These are phyloP conservation scores for Favolaschia claudopus DNA, from an alignment of 768 basidiomycete species.

Conservation along the genomic window DNA sequence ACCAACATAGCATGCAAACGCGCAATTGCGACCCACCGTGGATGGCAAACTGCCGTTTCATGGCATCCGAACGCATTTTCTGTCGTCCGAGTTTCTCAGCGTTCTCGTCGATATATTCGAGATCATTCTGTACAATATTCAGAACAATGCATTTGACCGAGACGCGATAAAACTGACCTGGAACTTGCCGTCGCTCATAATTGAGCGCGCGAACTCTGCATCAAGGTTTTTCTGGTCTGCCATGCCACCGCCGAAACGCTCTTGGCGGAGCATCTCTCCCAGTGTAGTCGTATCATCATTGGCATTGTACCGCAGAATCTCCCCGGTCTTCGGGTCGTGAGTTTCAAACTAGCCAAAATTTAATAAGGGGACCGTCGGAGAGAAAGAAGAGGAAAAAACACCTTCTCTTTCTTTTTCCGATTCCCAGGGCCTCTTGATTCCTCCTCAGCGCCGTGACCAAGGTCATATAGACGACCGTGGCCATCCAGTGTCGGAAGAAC, in stretches of 20 bases:
- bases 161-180: slow-evolving; percentile 54
- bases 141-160: not conserved
- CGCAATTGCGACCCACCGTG: slow-evolving; percentile 67
- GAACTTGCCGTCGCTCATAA: slow-evolving; percentile 90
- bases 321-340: slow-evolving; percentile 89
- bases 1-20: not conserved
- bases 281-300: slow-evolving; percentile 90
- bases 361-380: slow-evolving; percentile 1
- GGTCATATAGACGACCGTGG: slow-evolving; percentile 86
- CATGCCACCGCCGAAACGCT: slow-evolving; percentile 88
- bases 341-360: slow-evolving; percentile 72
- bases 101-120: slow-evolving; percentile 97
- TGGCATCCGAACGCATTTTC: slow-evolving; percentile 95
- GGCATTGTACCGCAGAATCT: slow-evolving; percentile 86
- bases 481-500: slow-evolving; percentile 91
- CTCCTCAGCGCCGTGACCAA: slow-evolving; percentile 81
- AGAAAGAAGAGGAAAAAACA: slow-evolving; percentile 46
- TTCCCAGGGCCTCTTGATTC: slow-evolving; percentile 65
- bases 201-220: slow-evolving; percentile 85
- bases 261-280: slow-evolving; percentile 92
- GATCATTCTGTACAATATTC: slow-evolving; percentile 63
- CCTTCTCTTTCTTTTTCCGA: slow-evolving; percentile 80
- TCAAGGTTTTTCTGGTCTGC: slow-evolving; percentile 93
- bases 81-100: slow-evolving; percentile 90
- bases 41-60: slow-evolving; percentile 97